Percentiles rank a stretch among this genome's conserved stretches.
Evolutionary conservation across 2,329 filamentous ascomycete species (phyloP).

Genomic region (Hypoxylon sp.): DNA sequence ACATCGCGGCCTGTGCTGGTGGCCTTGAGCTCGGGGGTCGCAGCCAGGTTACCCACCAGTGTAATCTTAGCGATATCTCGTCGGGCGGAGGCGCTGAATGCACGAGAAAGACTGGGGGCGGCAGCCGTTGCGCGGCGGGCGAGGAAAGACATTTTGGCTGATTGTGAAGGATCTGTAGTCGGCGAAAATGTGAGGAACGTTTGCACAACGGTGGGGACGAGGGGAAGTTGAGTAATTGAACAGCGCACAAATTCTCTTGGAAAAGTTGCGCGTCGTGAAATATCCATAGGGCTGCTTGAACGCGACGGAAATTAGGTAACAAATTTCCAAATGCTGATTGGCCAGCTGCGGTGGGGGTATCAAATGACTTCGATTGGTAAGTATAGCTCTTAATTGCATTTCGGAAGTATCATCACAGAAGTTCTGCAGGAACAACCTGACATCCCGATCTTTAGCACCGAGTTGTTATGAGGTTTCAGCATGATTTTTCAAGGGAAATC

Average conservation of each 20-base stretch:
- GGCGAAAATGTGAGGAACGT: background rate
- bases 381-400: slow-evolving; percentile 20
- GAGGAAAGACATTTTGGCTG: slow-evolving; percentile 63
- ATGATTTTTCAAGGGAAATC: too few species aligned
- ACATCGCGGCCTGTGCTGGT: slow-evolving; percentile 81
- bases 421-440: too few species aligned
- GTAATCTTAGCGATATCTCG: slow-evolving; percentile 83
- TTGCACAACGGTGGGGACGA: background rate
- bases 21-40: slow-evolving; percentile 80
- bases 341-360: slow-evolving; percentile 11
- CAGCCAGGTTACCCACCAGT: slow-evolving; percentile 87
- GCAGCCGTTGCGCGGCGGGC: slow-evolving; percentile 67
- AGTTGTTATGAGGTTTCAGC: too few species aligned
- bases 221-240: slow-evolving; percentile 1
- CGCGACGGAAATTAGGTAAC: slow-evolving; percentile 39
- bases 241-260: background rate
- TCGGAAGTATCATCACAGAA: background rate
- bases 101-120: slow-evolving; percentile 68
- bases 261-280: slow-evolving; percentile 25
- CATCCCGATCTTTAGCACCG: too few species aligned
- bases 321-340: slow-evolving; percentile 23
- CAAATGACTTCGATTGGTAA: background rate
- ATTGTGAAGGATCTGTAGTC: background rate
- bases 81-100: slow-evolving; percentile 81
- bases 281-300: slow-evolving; percentile 13